Conservation (phyloP, 306 rosid genomes). For the Notholithocarpus densiflorus region DNA sequence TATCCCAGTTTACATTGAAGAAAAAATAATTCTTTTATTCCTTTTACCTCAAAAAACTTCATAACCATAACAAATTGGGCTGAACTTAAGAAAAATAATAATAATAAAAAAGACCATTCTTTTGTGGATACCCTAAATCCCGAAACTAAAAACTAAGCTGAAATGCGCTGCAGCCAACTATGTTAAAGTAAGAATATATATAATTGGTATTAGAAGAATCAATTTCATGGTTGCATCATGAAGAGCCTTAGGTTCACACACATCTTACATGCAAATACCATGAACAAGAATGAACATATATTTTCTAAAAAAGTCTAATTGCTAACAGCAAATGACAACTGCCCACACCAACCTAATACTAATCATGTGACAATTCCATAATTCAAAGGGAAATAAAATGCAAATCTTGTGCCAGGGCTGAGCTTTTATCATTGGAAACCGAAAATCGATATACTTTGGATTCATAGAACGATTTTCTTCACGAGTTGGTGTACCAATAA, state of each 20-base stretch:
- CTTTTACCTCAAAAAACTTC: too few relatives aligned
- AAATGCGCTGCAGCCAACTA: background rate
- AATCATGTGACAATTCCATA: background rate
- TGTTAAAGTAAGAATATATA: background rate
- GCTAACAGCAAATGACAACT: slow-evolving; percentile 1
- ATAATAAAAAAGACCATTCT: slow-evolving; percentile 34
- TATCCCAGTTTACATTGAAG: too few relatives aligned
- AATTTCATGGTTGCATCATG: background rate
- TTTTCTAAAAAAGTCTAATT: background rate
- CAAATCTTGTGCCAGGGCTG: slow-evolving; percentile 96
- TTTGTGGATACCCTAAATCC: slow-evolving; percentile 77
- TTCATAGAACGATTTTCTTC: slow-evolving; percentile 91
- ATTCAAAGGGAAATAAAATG: slow-evolving; percentile 13
- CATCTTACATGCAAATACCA: background rate
- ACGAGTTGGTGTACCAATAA: slow-evolving; percentile 24
- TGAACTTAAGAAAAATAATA: too few relatives aligned
- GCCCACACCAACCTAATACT: background rate
- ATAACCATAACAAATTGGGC: too few relatives aligned
- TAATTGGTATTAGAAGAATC: background rate
- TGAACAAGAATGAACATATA: background rate
- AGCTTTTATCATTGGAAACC: slow-evolving; percentile 91
- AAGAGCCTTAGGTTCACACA: background rate
- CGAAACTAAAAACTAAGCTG: background rate
- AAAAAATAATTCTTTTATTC: too few relatives aligned
- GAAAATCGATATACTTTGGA: slow-evolving; percentile 84